Evolutionary conservation across 495 filamentous ascomycete species (phyloP).

Genomic region (Antarctomyces pellizariae): DNA sequence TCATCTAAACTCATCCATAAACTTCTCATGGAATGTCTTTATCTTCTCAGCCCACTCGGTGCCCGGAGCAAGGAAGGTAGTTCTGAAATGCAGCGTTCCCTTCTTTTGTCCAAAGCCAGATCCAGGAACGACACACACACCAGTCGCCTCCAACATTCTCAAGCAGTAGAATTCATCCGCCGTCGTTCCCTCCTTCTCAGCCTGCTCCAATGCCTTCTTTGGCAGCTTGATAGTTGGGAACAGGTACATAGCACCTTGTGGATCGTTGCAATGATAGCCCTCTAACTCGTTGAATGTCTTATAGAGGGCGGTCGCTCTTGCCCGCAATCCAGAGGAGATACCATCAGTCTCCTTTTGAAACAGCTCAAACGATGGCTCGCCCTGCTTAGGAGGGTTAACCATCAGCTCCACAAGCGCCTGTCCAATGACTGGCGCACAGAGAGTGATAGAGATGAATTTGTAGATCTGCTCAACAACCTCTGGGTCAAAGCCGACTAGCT

Average conservation of each 20-base stretch:
- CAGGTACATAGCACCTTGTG: slow-evolving; percentile 87
- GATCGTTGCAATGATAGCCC: slow-evolving; percentile 70
- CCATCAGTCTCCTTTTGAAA: slow-evolving; percentile 66
- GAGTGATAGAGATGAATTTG: slow-evolving; percentile 88
- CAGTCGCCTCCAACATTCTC: slow-evolving; percentile 73
- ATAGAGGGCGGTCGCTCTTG: slow-evolving; percentile 65
- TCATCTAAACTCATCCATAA: slow-evolving; percentile 59
- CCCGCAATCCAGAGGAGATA: slow-evolving; percentile 49
- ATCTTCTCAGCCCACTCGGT: slow-evolving; percentile 86
- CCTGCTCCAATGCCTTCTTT: slow-evolving; percentile 45
- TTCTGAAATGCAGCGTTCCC: slow-evolving; percentile 80
- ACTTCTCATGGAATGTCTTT: slow-evolving; percentile 71
- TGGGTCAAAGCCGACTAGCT: slow-evolving; percentile 70
- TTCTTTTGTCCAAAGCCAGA: slow-evolving; percentile 87
- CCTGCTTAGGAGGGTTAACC: slow-evolving; percentile 76
- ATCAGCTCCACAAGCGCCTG: slow-evolving; percentile 92
- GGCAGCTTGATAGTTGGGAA: slow-evolving; percentile 82
- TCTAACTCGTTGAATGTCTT: slow-evolving; percentile 86
- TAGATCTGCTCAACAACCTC: slow-evolving; percentile 84
- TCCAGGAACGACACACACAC: slow-evolving; percentile 86
- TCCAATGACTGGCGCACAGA: slow-evolving; percentile 85
- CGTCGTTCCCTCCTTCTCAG: slow-evolving; percentile 43
- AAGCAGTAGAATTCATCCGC: slow-evolving; percentile 91
- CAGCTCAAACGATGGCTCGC: slow-evolving; percentile 57
- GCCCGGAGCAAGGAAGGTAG: slow-evolving; percentile 87